Evolutionary conservation across 2,329 filamentous ascomycete genomes (phyloP).

Genomic region (Arthrobotrys iridis): DNA sequence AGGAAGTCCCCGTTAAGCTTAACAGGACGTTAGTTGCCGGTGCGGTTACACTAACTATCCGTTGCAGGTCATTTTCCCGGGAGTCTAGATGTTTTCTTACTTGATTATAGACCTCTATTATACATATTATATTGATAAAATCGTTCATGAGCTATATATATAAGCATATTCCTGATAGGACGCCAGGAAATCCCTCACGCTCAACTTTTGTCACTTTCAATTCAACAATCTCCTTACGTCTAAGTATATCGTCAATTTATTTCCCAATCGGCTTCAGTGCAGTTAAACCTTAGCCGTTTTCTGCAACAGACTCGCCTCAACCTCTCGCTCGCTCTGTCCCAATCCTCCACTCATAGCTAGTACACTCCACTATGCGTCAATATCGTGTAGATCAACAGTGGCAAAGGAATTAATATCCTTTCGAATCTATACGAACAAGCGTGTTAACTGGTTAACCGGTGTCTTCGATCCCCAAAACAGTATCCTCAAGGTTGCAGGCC

Average conservation of each 20-base stretch:
- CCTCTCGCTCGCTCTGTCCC: too few species aligned
- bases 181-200: not conserved
- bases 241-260: not conserved
- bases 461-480: not conserved
- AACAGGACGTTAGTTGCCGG: not conserved
- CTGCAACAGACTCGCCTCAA: not conserved
- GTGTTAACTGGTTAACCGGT: not conserved
- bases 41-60: not conserved
- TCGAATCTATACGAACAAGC: not conserved
- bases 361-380: not conserved
- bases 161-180: not conserved
- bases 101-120: not conserved
- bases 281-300: not conserved
- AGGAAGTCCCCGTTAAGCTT: not conserved
- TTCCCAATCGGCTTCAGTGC: not conserved
- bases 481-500: not conserved
- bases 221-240: not conserved
- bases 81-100: not conserved
- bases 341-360: not conserved
- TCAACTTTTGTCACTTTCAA: not conserved
- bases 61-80: not conserved
- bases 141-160: not conserved
- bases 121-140: too few species aligned
- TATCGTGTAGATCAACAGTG: not conserved
- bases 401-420: not conserved